phyloP scores from a whole-genome alignment of 768 basidiomycete genomes.

The Auriscalpium microsporum region DNA sequence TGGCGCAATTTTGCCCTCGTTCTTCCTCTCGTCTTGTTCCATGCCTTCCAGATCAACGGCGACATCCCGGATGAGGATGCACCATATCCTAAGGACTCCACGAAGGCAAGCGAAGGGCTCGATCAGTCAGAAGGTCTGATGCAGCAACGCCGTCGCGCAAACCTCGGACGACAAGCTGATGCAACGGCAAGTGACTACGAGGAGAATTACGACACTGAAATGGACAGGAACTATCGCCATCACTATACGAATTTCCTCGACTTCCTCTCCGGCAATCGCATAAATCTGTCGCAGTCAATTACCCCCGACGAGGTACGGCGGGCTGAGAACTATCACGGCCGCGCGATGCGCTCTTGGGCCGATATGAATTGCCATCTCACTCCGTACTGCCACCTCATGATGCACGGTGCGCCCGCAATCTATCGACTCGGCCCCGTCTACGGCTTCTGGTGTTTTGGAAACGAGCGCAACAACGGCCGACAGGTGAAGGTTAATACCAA shows the following conservation, averaged over 20 bases:
- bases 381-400: conserved; percentile 14
- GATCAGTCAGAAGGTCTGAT: neutral
- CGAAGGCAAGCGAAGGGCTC: neutral
- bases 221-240: neutral
- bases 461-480: conserved; percentile 16
- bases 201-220: neutral
- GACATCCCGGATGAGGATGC: neutral
- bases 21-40: conserved; percentile 14
- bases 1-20: conserved; percentile 13
- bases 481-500: conserved; percentile 14
- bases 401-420: conserved; percentile 9
- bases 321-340: neutral
- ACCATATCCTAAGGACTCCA: neutral
- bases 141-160: neutral
- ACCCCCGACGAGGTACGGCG: neutral
- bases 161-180: neutral
- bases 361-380: conserved; percentile 15
- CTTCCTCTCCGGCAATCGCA: neutral
- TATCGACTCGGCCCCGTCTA: conserved; percentile 10
- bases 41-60: conserved; percentile 17
- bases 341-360: conserved; percentile 10
- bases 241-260: neutral
- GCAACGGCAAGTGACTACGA: neutral
- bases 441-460: conserved; percentile 7
- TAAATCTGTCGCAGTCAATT: neutral